Percentiles rank a stretch among this genome's conserved stretches.
Conservation (phyloP, 2,329 filamentous ascomycete species). For the Blastomyces gilchristii region DNA sequence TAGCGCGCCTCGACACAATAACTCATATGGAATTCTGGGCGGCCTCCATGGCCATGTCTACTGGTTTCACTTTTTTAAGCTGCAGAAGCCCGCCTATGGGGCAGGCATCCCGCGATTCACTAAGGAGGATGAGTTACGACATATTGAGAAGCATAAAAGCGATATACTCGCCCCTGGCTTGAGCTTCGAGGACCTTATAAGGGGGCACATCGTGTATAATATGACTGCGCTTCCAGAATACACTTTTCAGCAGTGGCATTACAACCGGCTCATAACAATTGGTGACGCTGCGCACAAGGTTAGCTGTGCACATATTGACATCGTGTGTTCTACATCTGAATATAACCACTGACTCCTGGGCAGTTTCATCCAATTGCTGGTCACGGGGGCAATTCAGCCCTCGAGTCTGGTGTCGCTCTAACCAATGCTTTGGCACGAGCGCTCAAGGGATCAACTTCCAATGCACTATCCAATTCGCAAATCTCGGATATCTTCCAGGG, state of each 20-base stretch:
- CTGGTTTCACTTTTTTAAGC: constrained; percentile 3
- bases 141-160: background rate
- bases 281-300: constrained; percentile 38
- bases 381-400: constrained; percentile 17
- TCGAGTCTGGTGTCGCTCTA: constrained; percentile 14
- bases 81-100: background rate
- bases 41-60: background rate
- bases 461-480: background rate
- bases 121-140: background rate
- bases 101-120: background rate
- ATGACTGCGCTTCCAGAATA: constrained; percentile 29
- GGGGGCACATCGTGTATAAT: constrained; percentile 16
- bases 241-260: constrained; percentile 33
- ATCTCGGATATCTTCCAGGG: background rate
- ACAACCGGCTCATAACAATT: constrained; percentile 30
- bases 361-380: constrained; percentile 13
- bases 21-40: background rate
- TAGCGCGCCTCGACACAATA: background rate
- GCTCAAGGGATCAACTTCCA: background rate
- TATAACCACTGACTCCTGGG: background rate
- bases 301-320: background rate
- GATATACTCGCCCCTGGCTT: background rate
- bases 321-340: background rate
- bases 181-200: constrained; percentile 29
- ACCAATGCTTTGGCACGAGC: constrained; percentile 4